A percentile compares a stretch with the other conserved stretches of the same genome.
Conservation (phyloP, 1,139 yeast species). For the Saccharomyces hybrid region DNA sequence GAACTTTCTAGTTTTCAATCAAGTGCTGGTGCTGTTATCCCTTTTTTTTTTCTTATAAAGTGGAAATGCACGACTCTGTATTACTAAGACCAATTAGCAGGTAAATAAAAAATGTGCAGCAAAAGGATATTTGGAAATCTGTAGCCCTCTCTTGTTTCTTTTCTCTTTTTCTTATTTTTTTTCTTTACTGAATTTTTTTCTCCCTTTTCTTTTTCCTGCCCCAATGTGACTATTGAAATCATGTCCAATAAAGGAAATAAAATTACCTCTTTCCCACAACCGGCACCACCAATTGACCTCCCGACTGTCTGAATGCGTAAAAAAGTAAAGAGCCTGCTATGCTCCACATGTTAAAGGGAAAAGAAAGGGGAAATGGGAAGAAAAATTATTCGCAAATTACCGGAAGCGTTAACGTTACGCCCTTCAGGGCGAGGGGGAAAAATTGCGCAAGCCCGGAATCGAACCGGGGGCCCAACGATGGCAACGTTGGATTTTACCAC, state of each 20-base stretch:
- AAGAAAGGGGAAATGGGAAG: background rate
- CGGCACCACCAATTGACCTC: background rate
- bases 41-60: background rate
- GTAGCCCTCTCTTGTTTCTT: background rate
- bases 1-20: background rate
- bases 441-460: constrained; percentile 1
- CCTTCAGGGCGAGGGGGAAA: background rate
- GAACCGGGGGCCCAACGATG: constrained; percentile 1
- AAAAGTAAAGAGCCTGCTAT: background rate
- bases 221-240: background rate
- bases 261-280: background rate
- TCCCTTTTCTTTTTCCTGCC: constrained; percentile 1
- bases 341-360: background rate
- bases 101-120: background rate
- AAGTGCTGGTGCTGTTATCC: background rate
- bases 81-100: background rate
- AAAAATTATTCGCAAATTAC: background rate
- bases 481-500: constrained; percentile 1
- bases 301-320: background rate
- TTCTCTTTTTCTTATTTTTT: background rate
- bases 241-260: constrained; percentile 1
- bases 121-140: background rate
- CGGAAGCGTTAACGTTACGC: background rate
- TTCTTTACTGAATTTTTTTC: background rate
- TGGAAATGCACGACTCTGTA: background rate